Base-by-base conservation (phyloP, 169 alveolate genomes). In the Eimeria necatrix region DNA sequence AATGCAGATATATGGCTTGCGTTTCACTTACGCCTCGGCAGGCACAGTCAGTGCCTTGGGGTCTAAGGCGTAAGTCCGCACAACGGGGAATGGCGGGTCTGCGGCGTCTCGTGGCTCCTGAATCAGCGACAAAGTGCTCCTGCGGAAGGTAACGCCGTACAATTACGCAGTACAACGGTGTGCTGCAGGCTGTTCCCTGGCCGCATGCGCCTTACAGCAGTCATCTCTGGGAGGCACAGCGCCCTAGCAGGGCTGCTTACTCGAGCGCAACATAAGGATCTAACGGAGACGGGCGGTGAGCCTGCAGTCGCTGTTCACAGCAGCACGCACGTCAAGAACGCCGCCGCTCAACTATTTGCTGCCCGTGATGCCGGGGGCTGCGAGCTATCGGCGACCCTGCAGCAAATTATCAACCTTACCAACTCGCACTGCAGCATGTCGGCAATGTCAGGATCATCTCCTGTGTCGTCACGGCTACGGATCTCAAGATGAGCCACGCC, bases 401-500 rank as follows among this genome's bases (percentile, higher is more conserved):
- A 76, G 46, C 86, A 76, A 76, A 46, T 52, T 85, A 51, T 64
- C 20, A 49, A 16, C 41, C 92, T 32, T 26, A 85, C 92, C 80
- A 85, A 46, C 92, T 85, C 92, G 92, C 92, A 85, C 20, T 85
- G 92, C 32, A 85, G 74, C 92, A 49, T 85, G 61, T 61, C 81
- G 81, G 92, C 80, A 78, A 85, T 24, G 80, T 85, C 92, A 41
- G 92, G 92, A n/a, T 85, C 92, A 16, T 16, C 81, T 46, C 92
- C 49, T 85, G 49, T 60, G 70, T 60, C 52, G 26, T 85, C 92
- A 59, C 51, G 56, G 60, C 64, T 41, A 20, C 60, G 61, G 49
- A 85, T 85, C 51, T 85, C 92, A 52, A 85, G 92, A 85, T 85
- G 92, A 18, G 92, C 92, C 92, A 85, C 92, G 53, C 92, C 92